These are phyloP conservation scores for Boletus edulis DNA, from an alignment of 768 basidiomycete species.

Conservation along the genomic window DNA sequence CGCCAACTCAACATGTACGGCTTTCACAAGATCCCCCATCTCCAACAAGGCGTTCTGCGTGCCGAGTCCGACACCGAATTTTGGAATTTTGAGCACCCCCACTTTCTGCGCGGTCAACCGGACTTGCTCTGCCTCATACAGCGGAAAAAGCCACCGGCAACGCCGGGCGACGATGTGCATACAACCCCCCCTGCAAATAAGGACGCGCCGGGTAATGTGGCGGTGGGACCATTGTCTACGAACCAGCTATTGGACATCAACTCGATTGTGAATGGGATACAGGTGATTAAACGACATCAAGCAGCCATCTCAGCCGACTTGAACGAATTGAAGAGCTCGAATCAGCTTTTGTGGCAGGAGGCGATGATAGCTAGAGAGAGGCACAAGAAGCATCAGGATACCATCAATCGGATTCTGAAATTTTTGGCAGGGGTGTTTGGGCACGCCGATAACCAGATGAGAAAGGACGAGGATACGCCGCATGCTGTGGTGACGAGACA, in stretches of 20 bases:
- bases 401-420: conserved; percentile 91
- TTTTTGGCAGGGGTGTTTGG: conserved; percentile 94
- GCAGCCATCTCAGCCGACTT: conserved; percentile 87
- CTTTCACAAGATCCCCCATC: conserved; percentile 94
- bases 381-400: conserved; percentile 93
- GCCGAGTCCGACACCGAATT: conserved; percentile 78
- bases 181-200: conserved; percentile 3
- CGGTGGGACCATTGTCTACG: conserved; percentile 32
- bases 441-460: conserved; percentile 40
- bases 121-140: conserved; percentile 86
- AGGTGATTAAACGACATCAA: conserved; percentile 89
- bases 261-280: conserved; percentile 76
- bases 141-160: conserved; percentile 63
- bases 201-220: conserved; percentile 13
- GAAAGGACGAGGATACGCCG: conserved; percentile 32
- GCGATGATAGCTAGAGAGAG: conserved; percentile 72
- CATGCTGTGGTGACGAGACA: conserved; percentile 49
- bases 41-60: conserved; percentile 90
- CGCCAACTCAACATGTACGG: conserved; percentile 97
- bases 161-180: conserved; percentile 34
- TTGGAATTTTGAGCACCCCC: conserved; percentile 90
- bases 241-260: conserved; percentile 72
- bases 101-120: conserved; percentile 87
- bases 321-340: conserved; percentile 82
- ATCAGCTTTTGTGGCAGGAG: conserved; percentile 92